Base-by-base conservation (phyloP, 2,329 filamentous ascomycete species). In the Tolypocladium sp. region DNA sequence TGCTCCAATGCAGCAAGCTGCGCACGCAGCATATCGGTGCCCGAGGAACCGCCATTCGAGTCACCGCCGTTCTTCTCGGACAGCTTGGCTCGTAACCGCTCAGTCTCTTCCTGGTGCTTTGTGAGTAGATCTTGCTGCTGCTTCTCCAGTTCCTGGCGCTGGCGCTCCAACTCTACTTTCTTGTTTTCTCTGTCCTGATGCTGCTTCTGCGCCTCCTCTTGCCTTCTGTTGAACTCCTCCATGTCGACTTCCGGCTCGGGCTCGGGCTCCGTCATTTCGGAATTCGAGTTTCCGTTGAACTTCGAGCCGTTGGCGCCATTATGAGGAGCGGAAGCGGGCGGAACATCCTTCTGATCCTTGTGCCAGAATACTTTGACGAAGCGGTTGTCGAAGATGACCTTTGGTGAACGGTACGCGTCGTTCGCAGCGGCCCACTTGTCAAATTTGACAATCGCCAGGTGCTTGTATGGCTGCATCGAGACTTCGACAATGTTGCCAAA, bases 291-390 rank as follows among this genome's bases (percentile, higher is more conserved):
- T 1, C 62, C 62, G 1, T 55, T 35, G 35, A 57, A 22, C 8
- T 57, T 54, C 0, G 63, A 61, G 57, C 69, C 71, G 53, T 71
- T 73, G 12, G 65, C 59, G 62, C 33, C 67, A 57, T 56, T 64
- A n/a, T 40, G 63, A 38, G 57, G 66, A 62, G 60, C 58, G 2
- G 70, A 68, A 15, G 72, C 61, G 3, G 67, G 67, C 49, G 65
- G 17, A 4, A 54, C 56, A 22, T 78, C 74, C 20, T 74, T 72
- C 33, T 81, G 79, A 7, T 82, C 80, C 65, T 84, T 87, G 68
- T 85, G 81, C 90, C 90, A 93, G 66, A 88, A 92, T 0, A 93
- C 87, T 66, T 91, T 92, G 55, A 94, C 90, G 65, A 94, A 94
- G 13, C 90, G 81, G 65, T 93, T 94, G 66, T 92, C 88, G 68